Conservation (phyloP, 2,329 filamentous ascomycete species). For the Ascochyta clinopodiicola region DNA sequence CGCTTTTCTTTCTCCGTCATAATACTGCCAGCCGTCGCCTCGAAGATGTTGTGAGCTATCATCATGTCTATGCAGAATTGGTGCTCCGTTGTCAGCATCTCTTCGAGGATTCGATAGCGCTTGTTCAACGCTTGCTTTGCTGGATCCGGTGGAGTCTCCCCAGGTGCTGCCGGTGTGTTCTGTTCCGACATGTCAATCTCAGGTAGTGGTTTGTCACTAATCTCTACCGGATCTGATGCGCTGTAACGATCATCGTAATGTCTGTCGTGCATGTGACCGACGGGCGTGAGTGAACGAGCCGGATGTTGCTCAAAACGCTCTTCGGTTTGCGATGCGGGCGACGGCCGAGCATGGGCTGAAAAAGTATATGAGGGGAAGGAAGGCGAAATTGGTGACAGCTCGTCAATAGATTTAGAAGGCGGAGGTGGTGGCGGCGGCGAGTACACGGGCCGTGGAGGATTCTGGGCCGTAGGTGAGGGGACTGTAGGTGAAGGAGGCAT, state of each 20-base stretch:
- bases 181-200: background rate
- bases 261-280: conserved; percentile 26
- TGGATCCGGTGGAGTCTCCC: conserved; percentile 29
- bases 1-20: conserved; percentile 85
- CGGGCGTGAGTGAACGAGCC: conserved; percentile 30
- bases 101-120: conserved; percentile 84
- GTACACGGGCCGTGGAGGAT: conserved; percentile 53
- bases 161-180: conserved; percentile 14
- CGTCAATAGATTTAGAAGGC: conserved; percentile 14
- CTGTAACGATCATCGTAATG: conserved; percentile 29
- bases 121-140: conserved; percentile 64
- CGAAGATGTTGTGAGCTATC: conserved; percentile 97
- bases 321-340: conserved; percentile 14
- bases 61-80: conserved; percentile 95
- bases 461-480: conserved; percentile 37
- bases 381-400: conserved; percentile 20
- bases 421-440: conserved; percentile 55
- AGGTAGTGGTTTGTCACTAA: conserved; percentile 14
- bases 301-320: conserved; percentile 33
- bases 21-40: conserved; percentile 83
- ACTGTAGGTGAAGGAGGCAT: conserved; percentile 27
- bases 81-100: conserved; percentile 90
- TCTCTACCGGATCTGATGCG: conserved; percentile 23
- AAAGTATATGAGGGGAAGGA: conserved; percentile 8
- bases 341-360: conserved; percentile 7